Evolutionary conservation across 306 rosid species (phyloP), one percentile per base, ranked within the genome.

Genomic region (Quercus alba): DNA sequence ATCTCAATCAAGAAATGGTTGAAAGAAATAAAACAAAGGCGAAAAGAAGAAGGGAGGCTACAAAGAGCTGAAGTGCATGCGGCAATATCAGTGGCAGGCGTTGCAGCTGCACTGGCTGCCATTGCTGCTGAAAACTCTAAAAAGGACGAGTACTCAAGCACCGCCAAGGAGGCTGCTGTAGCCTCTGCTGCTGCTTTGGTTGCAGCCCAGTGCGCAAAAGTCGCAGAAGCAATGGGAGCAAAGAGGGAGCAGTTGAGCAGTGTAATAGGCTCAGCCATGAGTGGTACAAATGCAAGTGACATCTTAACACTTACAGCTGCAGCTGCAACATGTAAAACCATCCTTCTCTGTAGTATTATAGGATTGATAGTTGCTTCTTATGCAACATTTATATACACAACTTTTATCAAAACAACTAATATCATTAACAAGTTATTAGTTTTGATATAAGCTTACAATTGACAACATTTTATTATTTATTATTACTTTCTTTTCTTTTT

Each of bases 201-300:
- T 1, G 98, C 97, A 1, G 89, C 92, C 15, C 98, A 93, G 84
- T 91, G 97, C 59, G 98, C 97, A 23, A 89, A 93, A 84, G 90
- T 95, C 28, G 98, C 99, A 19, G 94, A 93, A 86, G 97, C 99
- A 21, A 89, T 91, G 92, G 99, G 99, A 5, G 98, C 97, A 63
- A 91, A 88, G 81, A 89, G 89, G 82, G 93, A 88, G 33, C 92
- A 89, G 30, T 90, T 91, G 66, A 56, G 85, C 82, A 84, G 73
- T 69, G 87, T 85, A 2, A 89, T 95, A 31, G 86, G 88, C 21
- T 93, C 99, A 1, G 98, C 99, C 85, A 89, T 91, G 81, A 83
- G 61, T 54, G 88, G 89, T 66, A 83, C 95, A 18, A 86, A 46
- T 79, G 87, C 97, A 66, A 88, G 74, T 77, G 98, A 95, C 28